Evolutionary conservation across 2,329 filamentous ascomycete species (phyloP).

Genomic region (Colletotrichum costaricense): DNA sequence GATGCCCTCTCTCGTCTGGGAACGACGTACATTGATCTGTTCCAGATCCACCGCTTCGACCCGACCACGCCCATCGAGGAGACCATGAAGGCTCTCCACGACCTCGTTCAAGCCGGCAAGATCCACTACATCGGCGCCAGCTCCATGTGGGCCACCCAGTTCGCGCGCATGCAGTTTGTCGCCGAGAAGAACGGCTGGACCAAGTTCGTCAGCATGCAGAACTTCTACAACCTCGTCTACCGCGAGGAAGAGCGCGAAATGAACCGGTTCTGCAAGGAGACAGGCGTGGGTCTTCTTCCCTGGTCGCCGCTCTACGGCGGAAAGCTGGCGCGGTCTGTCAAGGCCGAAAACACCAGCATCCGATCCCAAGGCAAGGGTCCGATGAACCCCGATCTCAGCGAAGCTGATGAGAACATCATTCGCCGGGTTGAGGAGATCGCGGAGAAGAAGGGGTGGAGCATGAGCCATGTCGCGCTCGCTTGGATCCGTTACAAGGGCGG

Average conservation of each 20-base stretch:
- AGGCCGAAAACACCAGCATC: background rate
- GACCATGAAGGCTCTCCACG: slow-evolving; percentile 71
- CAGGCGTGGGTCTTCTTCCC: slow-evolving; percentile 48
- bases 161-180: slow-evolving; percentile 56
- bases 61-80: slow-evolving; percentile 63
- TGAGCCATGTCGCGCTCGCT: slow-evolving; percentile 31
- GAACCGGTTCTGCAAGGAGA: slow-evolving; percentile 53
- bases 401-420: slow-evolving; percentile 24
- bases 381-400: background rate
- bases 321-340: slow-evolving; percentile 11
- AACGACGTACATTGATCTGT: slow-evolving; percentile 61
- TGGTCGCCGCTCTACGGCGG: slow-evolving; percentile 32
- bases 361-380: slow-evolving; percentile 5
- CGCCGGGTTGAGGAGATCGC: slow-evolving; percentile 31
- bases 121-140: slow-evolving; percentile 48
- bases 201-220: slow-evolving; percentile 69
- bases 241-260: slow-evolving; percentile 68
- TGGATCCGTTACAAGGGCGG: slow-evolving; percentile 32
- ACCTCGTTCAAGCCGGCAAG: slow-evolving; percentile 67
- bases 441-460: slow-evolving; percentile 28
- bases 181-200: slow-evolving; percentile 66
- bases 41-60: slow-evolving; percentile 72
- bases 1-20: slow-evolving; percentile 57
- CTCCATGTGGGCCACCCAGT: slow-evolving; percentile 32
- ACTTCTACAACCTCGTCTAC: slow-evolving; percentile 64